Evolutionary conservation across 2,329 filamentous ascomycete species (phyloP), one percentile per base, ranked within the genome.

Genomic region (Exophiala spinifera): DNA sequence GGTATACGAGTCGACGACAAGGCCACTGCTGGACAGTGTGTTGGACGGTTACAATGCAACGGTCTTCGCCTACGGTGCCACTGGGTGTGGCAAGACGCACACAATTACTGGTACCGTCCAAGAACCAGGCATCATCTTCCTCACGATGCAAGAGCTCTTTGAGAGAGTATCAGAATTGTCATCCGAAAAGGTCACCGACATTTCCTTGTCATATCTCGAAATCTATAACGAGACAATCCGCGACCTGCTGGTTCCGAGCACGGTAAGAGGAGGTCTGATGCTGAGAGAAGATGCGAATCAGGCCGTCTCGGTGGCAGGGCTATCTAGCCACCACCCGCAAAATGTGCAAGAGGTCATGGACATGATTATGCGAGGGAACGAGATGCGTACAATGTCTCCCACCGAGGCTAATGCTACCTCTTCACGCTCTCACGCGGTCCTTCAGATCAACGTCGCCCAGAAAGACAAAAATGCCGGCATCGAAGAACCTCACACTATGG

Each of bases 211-310:
- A 0, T 99, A 97, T 67, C 80, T 99, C 34, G 94, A 99, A 69
- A 99, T 99, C 61, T 99, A 99, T 79, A 99, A 99, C 69, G 94
- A 99, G 75, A 96, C 91, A 0, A 99, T 99, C 65, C 89, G 94
- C 49, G 94, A 99, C 74, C 75, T 99, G 66, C 79, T 99, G 40
- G 87, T 94, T n/a, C 87, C 89, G 0, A 87, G 87, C 20, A 88
- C 86, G 34, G 88, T 85, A 72, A 94, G 91, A 73, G 81, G 85
- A 62, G 88, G 90, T 2, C 74, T 99, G 61, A 96, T 94, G 86
- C 80, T 99, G 37, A 87, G 94, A 45, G 94, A 99, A 72, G 94
- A 99, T 75, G 87, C 88, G 54, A 91, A 97, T 66, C 89, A 96
- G 69, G 84, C 89, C 10, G 94, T 99, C 6, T 94, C 89, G 0